These are phyloP conservation scores for Strombidium stylifer DNA, from an alignment of 73 alveolate genomes.

Conservation along the genomic window DNA sequence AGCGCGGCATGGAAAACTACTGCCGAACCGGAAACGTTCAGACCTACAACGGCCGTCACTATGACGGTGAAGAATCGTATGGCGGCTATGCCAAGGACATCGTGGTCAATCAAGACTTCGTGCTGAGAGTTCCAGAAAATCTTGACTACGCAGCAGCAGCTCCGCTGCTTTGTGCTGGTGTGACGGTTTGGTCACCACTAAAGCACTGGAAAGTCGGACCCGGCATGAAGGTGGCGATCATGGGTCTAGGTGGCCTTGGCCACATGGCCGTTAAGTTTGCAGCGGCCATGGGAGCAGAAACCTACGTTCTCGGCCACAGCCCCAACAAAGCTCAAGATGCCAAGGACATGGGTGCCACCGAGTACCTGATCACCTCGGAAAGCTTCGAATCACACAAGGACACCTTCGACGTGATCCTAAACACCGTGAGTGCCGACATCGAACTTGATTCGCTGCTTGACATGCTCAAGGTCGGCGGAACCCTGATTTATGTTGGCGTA, in stretches of 20 bases:
- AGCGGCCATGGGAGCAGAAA: conserved; percentile 53
- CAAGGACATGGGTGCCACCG: conserved; percentile 55
- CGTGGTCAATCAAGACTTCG: conserved; percentile 50
- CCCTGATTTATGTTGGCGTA: background rate
- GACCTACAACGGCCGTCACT: too few species aligned
- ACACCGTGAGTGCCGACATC: conserved; percentile 3
- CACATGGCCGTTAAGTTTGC: conserved; percentile 70
- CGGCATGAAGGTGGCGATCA: conserved; percentile 44
- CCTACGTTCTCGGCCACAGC: conserved; percentile 54
- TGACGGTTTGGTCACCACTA: conserved; percentile 57
- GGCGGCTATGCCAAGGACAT: conserved; percentile 74
- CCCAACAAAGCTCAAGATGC: conserved; percentile 43
- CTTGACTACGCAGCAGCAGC: conserved; percentile 25
- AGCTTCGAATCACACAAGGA: background rate
- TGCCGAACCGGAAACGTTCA: too few species aligned
- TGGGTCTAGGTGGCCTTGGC: conserved; percentile 73
- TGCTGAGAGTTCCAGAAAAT: conserved; percentile 51
- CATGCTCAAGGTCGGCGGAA: conserved; percentile 4
- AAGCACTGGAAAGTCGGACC: conserved; percentile 42
- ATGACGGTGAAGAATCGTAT: conserved; percentile 49
- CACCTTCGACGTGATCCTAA: conserved; percentile 4
- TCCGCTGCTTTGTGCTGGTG: conserved; percentile 69
- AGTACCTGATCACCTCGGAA: conserved; percentile 8
- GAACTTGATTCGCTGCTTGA: background rate
- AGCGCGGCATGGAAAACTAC: too few species aligned